These are phyloP conservation scores for Chrysochromulina parva DNA, from an alignment of 78 protist species.

Conservation along the genomic window DNA sequence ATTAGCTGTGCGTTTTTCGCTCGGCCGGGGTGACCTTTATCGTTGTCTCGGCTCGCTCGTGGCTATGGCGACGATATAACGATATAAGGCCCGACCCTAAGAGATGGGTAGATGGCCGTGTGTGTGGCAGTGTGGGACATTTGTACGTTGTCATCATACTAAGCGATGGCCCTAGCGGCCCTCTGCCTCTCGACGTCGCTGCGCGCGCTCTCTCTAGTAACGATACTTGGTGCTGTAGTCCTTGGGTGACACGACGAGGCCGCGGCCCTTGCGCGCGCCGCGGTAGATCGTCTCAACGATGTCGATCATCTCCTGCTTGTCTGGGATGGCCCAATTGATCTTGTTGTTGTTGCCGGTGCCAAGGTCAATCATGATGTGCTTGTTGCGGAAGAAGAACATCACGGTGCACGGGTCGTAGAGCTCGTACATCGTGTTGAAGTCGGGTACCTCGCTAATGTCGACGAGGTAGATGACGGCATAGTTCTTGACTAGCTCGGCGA, in stretches of 20 bases:
- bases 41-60: too few relatives aligned
- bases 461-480: constrained; percentile 88
- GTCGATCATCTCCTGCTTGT: constrained; percentile 72
- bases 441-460: constrained; percentile 91
- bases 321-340: constrained; percentile 88
- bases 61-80: too few relatives aligned
- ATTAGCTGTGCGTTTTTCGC: too few relatives aligned
- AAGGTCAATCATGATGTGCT: constrained; percentile 96
- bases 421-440: constrained; percentile 99
- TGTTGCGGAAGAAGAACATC: constrained; percentile 96
- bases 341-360: constrained; percentile 99
- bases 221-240: too few relatives aligned
- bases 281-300: constrained; percentile 77
- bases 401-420: constrained; percentile 95
- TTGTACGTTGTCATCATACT: too few relatives aligned
- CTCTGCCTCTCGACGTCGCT: too few relatives aligned
- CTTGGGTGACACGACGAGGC: neutral
- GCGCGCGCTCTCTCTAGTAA: too few relatives aligned
- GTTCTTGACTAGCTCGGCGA: constrained; percentile 64
- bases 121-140: too few relatives aligned
- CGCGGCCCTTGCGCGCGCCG: constrained; percentile 93
- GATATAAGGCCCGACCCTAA: too few relatives aligned
- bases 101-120: too few relatives aligned
- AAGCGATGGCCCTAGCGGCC: too few relatives aligned
- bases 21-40: too few relatives aligned